Evolutionary conservation across 2,329 filamentous ascomycete genomes (phyloP).

Genomic region (Penicillium sp.): DNA sequence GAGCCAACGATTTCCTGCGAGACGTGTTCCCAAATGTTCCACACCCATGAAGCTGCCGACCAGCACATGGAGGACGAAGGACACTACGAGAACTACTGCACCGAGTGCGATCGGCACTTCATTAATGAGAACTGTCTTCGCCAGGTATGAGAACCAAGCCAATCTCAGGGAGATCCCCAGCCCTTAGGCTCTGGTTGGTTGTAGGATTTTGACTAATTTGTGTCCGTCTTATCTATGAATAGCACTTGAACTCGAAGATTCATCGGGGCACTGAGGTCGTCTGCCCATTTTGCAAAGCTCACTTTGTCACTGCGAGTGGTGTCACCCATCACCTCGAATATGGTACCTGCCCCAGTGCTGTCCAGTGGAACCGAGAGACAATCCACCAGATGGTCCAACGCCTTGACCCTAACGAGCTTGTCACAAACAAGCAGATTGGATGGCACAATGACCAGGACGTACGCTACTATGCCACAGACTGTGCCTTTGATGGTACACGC

Average conservation of each 20-base stretch:
- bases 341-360: slow-evolving; percentile 51
- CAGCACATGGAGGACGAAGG: slow-evolving; percentile 26
- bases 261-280: slow-evolving; percentile 49
- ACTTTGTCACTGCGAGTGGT: slow-evolving; percentile 54
- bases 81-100: slow-evolving; percentile 32
- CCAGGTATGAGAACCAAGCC: slow-evolving; percentile 20
- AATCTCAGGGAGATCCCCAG: not conserved
- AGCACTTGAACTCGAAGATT: slow-evolving; percentile 56
- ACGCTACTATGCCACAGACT: slow-evolving; percentile 40
- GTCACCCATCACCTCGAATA: slow-evolving; percentile 55
- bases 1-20: not conserved
- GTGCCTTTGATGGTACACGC: slow-evolving; percentile 47
- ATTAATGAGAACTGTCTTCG: slow-evolving; percentile 33
- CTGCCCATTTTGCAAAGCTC: slow-evolving; percentile 57
- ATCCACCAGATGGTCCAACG: slow-evolving; percentile 50
- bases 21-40: not conserved
- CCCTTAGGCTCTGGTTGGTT: not conserved
- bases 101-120: slow-evolving; percentile 31
- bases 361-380: slow-evolving; percentile 48
- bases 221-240: not conserved
- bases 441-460: slow-evolving; percentile 40
- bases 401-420: slow-evolving; percentile 49
- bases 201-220: not conserved
- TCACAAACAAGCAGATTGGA: slow-evolving; percentile 55
- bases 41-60: slow-evolving; percentile 6